Evolutionary conservation across 208 protist species (phyloP).

Genomic region (Acanthamoeba lenticulata): DNA sequence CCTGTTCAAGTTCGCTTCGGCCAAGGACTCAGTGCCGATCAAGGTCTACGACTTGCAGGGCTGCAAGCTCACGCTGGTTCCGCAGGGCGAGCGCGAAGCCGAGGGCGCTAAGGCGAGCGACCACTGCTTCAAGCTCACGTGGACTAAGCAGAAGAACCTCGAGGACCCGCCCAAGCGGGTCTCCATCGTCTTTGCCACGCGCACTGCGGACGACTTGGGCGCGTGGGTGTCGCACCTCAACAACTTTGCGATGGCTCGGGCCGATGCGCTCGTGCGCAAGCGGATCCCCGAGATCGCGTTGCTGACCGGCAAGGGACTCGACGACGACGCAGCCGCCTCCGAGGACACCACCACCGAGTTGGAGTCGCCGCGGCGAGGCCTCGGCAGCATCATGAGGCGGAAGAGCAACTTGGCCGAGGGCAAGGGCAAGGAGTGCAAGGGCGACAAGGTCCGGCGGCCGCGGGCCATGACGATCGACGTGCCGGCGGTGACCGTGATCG

Average conservation of each 20-base stretch:
- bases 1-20: not conserved
- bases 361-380: not conserved
- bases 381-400: not conserved
- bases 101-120: not conserved
- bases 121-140: conserved; percentile 15
- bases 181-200: not conserved
- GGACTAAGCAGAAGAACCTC: not conserved
- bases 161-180: not conserved
- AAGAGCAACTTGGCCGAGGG: not conserved
- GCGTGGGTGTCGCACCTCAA: conserved; percentile 40
- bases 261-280: not conserved
- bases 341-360: not conserved
- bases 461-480: not conserved
- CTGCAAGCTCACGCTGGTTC: not conserved
- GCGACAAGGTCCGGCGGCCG: not conserved
- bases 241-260: not conserved
- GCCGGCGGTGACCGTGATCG: not conserved
- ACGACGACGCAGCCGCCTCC: not conserved
- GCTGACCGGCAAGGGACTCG: not conserved
- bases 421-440: conserved; percentile 8
- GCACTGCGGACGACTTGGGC: not conserved
- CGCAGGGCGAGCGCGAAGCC: not conserved
- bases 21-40: conserved; percentile 17
- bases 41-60: not conserved
- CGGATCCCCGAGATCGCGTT: not conserved